Evolutionary conservation across 2,329 filamentous ascomycete genomes (phyloP).

Genomic region (Pseudocercospora pini-densiflorae): DNA sequence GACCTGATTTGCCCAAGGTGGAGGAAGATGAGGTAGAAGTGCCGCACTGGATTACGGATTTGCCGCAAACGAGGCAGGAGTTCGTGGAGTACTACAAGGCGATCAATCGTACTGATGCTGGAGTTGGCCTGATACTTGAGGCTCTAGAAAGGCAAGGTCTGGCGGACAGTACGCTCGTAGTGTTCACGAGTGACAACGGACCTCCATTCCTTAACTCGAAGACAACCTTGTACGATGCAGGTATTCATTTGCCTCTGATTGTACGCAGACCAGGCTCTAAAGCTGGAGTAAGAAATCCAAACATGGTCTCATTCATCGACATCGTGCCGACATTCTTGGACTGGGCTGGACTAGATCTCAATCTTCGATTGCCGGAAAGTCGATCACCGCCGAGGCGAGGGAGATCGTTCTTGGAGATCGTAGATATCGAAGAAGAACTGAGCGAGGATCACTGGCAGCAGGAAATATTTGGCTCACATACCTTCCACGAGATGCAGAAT

Average conservation of each 20-base stretch:
- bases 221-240: constrained; percentile 56
- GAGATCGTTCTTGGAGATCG: constrained; percentile 47
- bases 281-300: constrained; percentile 44
- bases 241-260: constrained; percentile 51
- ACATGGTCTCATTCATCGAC: constrained; percentile 54
- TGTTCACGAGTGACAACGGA: constrained; percentile 57
- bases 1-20: constrained; percentile 31
- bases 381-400: constrained; percentile 37
- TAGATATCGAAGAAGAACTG: constrained; percentile 29
- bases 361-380: constrained; percentile 10
- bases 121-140: constrained; percentile 48
- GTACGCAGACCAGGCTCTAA: constrained; percentile 42
- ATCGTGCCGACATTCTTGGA: constrained; percentile 53
- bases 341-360: constrained; percentile 38
- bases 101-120: constrained; percentile 50
- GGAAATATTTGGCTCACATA: constrained; percentile 57
- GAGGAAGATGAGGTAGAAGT: constrained; percentile 45
- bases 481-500: constrained; percentile 57
- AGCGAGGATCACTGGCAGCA: constrained; percentile 36
- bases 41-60: constrained; percentile 48
- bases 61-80: constrained; percentile 48
- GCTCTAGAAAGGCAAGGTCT: constrained; percentile 42
- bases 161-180: constrained; percentile 46
- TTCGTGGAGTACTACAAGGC: constrained; percentile 47
- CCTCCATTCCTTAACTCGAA: constrained; percentile 58